These are phyloP conservation scores for Myriosclerotinia curreyana DNA, from an alignment of 2,329 filamentous ascomycete genomes.

Conservation along the genomic window DNA sequence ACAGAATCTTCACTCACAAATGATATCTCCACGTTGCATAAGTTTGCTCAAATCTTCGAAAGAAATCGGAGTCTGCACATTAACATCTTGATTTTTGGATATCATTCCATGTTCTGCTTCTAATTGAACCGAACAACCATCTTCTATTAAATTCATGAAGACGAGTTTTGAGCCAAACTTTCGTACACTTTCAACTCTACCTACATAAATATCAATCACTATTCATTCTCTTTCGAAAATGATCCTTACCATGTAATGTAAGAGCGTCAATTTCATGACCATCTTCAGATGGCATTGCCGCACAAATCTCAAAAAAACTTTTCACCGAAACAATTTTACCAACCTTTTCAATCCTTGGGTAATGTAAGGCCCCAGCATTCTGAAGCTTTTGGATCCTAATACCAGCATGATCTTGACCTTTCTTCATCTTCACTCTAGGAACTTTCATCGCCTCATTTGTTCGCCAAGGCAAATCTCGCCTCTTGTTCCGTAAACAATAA, in stretches of 20 bases:
- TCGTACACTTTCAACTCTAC: constrained; percentile 72
- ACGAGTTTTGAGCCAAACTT: constrained; percentile 66
- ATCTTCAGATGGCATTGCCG: not conserved
- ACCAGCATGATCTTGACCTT: not conserved
- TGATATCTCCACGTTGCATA: constrained; percentile 77
- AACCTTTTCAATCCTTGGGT: constrained; percentile 17
- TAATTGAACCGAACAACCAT: constrained; percentile 70
- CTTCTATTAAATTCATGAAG: constrained; percentile 78
- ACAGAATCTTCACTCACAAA: constrained; percentile 56
- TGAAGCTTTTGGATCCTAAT: constrained; percentile 14
- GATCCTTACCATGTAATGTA: constrained; percentile 29
- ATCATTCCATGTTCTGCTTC: constrained; percentile 56
- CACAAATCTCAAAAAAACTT: constrained; percentile 9
- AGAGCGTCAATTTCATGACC: constrained; percentile 2
- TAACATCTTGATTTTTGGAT: constrained; percentile 45
- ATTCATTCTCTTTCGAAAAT: not conserved
- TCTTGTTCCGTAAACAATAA: constrained; percentile 4
- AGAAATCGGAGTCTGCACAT: constrained; percentile 31
- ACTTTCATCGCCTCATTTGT: not conserved
- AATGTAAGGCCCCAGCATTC: not conserved
- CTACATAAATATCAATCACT: constrained; percentile 38
- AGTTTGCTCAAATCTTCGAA: constrained; percentile 63
- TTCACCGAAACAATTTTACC: constrained; percentile 6
- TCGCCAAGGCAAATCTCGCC: not conserved
- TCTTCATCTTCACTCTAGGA: not conserved